A percentile compares a stretch with the other conserved stretches of the same genome.
phyloP scores from a whole-genome alignment of 179 eudicot species.

The Silene noctiflora region DNA sequence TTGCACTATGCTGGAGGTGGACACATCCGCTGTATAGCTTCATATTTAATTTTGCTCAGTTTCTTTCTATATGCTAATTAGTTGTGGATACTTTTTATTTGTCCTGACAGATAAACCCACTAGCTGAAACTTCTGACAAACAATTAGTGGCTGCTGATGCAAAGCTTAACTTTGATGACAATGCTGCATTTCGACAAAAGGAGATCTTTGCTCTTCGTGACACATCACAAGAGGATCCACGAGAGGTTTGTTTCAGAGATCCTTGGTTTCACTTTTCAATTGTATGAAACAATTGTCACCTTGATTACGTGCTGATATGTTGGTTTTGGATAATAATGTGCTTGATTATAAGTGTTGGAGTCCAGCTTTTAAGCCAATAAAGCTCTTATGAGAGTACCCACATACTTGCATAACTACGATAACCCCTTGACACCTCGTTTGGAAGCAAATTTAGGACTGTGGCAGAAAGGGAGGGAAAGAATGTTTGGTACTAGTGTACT shows the following conservation, averaged over 20 bases:
- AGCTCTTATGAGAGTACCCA: not conserved
- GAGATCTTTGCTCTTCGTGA: constrained; percentile 94
- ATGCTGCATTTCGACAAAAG: constrained; percentile 92
- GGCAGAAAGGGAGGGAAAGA: too few relatives aligned
- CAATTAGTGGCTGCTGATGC: constrained; percentile 97
- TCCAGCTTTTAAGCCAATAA: not conserved
- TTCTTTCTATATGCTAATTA: constrained; percentile 2
- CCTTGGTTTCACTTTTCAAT: not conserved
- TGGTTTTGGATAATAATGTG: too few relatives aligned
- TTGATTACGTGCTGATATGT: too few relatives aligned
- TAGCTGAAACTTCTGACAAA: constrained; percentile 86
- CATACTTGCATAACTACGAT: not conserved
- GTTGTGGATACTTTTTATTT: constrained; percentile 13
- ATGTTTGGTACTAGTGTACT: too few relatives aligned
- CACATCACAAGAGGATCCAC: constrained; percentile 96
- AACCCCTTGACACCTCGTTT: not conserved
- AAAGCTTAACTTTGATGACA: constrained; percentile 92
- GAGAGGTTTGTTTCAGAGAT: constrained; percentile 52
- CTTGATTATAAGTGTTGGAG: not conserved
- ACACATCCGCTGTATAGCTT: not conserved
- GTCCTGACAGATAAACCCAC: constrained; percentile 71
- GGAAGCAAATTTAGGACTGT: not conserved
- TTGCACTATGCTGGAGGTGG: constrained; percentile 88
- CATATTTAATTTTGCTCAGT: not conserved
- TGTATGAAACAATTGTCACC: not conserved